Base-by-base conservation (phyloP, 179 eudicot species). In the Gypsophila paniculata region DNA sequence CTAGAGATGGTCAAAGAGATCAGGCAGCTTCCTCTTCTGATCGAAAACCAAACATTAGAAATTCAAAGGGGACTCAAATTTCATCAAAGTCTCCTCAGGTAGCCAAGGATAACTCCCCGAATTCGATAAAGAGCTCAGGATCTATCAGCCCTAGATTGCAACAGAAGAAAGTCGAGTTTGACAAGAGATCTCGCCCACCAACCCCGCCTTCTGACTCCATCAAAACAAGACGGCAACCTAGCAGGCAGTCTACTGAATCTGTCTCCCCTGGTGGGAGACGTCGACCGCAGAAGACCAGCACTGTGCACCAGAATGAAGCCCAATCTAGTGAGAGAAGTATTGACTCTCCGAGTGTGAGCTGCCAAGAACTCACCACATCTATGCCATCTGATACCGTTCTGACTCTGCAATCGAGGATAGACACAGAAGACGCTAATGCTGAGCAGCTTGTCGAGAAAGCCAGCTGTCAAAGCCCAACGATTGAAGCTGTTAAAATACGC, bases 101-200 rank as follows among this genome's bases (percentile, higher is more conserved):
- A 61, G 54, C 78, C 34, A 90, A 81, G 75, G 93, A 91, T 70
- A 86, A 71, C 46, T 58, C 68, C 48, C 36, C 77, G 61, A 81
- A 69, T 65, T 71, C 81, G 53, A 65, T 68, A 34, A 91, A 86
- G 84, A 83, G 70, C 79, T 67, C 87, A 0, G 89, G 91, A 63
- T 91, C 94, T 18, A 80, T 80, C 74, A 91, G 95, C 80, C 99
- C 99, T 54, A 87, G 96, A 83, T 77, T 87, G 80, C 88, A 84
- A 65, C 92, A 89, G 74, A 94, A 85, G 84, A 94, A 83, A 66
- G 86, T 75, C 3, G 96, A 93, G 80, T 48, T 82, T 83, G 96
- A 93, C 71, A 91, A 72, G 82, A 76, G 85, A 81, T 78, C 96
- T 82, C 93, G 94, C 36, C 96, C 98, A 15, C 92, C 97, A 61